phyloP scores from a whole-genome alignment of 139 green algal genomes.

The Chlorella sp. region DNA sequence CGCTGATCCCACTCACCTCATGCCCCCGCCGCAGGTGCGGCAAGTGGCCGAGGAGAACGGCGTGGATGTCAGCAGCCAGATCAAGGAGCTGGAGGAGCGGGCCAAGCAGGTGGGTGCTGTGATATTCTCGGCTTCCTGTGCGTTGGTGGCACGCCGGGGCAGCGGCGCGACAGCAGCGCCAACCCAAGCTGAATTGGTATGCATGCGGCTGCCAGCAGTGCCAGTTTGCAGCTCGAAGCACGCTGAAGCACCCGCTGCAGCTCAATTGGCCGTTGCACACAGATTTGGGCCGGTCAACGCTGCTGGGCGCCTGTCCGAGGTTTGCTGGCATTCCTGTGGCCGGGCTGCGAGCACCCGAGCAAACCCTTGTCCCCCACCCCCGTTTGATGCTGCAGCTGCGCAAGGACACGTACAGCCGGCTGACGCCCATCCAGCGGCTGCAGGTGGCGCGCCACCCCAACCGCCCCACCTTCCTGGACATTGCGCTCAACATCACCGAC shows the following conservation, averaged over 20 bases:
- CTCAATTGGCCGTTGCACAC: too few species aligned
- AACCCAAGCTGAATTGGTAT: too few species aligned
- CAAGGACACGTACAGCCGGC: constrained; percentile 90
- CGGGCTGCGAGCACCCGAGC: background rate
- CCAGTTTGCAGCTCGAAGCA: too few species aligned
- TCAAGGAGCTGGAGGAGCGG: constrained; percentile 86
- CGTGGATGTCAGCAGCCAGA: constrained; percentile 87
- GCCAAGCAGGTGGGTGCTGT: constrained; percentile 69
- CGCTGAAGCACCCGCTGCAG: too few species aligned
- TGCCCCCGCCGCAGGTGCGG: constrained; percentile 70
- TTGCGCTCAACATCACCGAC: constrained; percentile 97
- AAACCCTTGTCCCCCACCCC: background rate
- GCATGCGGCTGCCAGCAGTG: too few species aligned
- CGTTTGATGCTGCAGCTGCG: constrained; percentile 76
- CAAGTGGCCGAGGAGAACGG: constrained; percentile 93
- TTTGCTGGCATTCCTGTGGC: background rate
- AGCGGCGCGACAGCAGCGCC: too few species aligned
- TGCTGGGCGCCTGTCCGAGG: too few species aligned
- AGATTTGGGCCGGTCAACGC: too few species aligned
- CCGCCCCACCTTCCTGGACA: constrained; percentile 95
- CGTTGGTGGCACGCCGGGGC: too few species aligned
- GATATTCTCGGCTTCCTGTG: too few species aligned
- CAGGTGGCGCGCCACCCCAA: constrained; percentile 96
- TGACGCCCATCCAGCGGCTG: constrained; percentile 92
- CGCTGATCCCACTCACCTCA: background rate